Evolutionary conservation across 441 rosid species (phyloP).

Genomic region (Corymbia calophylla): DNA sequence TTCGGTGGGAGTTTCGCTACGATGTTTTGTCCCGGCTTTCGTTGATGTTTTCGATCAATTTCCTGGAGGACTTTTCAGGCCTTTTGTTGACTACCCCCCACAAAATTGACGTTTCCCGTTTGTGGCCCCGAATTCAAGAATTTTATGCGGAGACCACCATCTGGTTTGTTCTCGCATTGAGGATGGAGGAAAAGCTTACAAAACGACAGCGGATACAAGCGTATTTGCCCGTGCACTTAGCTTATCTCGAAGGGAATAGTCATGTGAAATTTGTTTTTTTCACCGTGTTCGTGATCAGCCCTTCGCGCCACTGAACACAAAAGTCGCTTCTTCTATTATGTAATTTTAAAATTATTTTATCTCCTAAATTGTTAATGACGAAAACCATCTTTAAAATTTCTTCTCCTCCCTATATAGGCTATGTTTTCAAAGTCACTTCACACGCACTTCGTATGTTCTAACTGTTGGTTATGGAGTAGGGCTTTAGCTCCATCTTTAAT

Average conservation of each 20-base stretch:
- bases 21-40: not conserved
- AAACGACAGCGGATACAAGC: not conserved
- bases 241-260: no score
- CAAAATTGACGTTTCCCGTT: not conserved
- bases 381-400: no score
- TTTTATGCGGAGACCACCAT: not conserved
- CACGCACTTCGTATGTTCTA: not conserved
- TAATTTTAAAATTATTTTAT: no score
- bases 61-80: not conserved
- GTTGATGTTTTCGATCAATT: not conserved
- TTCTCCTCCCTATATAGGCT: not conserved
- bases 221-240: no score
- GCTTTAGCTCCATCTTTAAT: not conserved
- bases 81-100: not conserved
- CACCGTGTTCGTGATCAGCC: accelerated
- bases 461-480: not conserved
- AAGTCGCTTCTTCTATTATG: not conserved
- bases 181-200: no score
- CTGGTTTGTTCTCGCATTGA: no score
- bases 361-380: accelerated
- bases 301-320: not conserved
- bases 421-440: not conserved
- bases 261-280: no score
- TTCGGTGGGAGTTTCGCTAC: not conserved
- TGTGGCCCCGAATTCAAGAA: not conserved